phyloP scores from a whole-genome alignment of 495 filamentous ascomycete genomes.

The Annulohypoxylon moriforme region DNA sequence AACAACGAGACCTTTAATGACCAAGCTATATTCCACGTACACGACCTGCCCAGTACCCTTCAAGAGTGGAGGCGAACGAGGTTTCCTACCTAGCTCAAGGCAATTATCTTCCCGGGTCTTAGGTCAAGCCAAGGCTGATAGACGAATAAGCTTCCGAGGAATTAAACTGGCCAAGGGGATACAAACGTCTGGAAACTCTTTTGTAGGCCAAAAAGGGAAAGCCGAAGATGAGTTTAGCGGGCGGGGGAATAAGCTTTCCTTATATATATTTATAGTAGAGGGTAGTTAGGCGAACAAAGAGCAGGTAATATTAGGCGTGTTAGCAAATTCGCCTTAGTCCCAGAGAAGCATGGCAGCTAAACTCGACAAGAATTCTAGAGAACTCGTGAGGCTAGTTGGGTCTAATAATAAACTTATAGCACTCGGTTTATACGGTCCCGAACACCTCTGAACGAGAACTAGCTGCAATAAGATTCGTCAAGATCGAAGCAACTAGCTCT shows the following conservation, averaged over 20 bases:
- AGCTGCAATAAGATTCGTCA: conserved; percentile 15
- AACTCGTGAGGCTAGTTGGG: conserved; percentile 7
- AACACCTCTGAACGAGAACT: conserved; percentile 8
- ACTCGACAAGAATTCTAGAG: conserved; percentile 3
- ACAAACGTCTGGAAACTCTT: conserved; percentile 1
- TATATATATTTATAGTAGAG: conserved; percentile 39
- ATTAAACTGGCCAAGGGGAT: not conserved
- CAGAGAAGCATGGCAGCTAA: conserved; percentile 27
- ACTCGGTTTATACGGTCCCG: conserved; percentile 19
- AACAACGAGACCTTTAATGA: conserved; percentile 4
- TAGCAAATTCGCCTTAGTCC: conserved; percentile 26
- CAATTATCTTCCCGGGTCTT: conserved; percentile 1
- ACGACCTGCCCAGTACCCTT: not conserved
- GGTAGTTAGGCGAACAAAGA: conserved; percentile 26
- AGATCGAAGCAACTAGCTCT: conserved; percentile 25
- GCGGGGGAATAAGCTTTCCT: conserved; percentile 34
- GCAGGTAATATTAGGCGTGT: conserved; percentile 18
- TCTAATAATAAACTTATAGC: conserved; percentile 18
- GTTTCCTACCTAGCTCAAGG: not conserved
- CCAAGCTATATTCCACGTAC: not conserved
- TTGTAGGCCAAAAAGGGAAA: conserved; percentile 30
- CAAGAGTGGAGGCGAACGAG: not conserved
- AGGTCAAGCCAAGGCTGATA: not conserved
- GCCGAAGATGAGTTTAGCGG: conserved; percentile 29
- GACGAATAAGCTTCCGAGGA: not conserved